Evolutionary conservation across 768 basidiomycete species (phyloP).

Genomic region (Mrakia frigida): DNA sequence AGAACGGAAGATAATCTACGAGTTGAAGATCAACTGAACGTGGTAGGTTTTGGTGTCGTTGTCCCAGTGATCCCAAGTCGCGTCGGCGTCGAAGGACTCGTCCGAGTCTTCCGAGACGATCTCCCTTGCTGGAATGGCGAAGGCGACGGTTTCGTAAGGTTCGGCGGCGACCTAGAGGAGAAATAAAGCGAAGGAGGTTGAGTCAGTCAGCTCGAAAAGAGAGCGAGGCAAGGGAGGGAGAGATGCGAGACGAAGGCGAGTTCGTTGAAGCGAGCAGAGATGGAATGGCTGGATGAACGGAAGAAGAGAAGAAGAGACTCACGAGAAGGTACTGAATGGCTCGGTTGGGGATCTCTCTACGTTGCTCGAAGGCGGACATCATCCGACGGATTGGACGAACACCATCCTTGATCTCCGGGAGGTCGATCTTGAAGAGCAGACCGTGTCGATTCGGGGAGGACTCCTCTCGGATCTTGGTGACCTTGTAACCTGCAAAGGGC

Average conservation of each 20-base stretch:
- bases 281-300: background rate
- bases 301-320: conserved; percentile 44
- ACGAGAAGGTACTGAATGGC: conserved; percentile 97
- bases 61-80: conserved; percentile 92
- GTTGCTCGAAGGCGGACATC: conserved; percentile 99
- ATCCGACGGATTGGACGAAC: conserved; percentile 82
- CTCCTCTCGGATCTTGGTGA: conserved; percentile 90
- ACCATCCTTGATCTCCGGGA: conserved; percentile 85
- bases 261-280: background rate
- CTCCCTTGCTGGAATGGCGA: conserved; percentile 93
- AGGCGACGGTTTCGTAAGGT: conserved; percentile 98
- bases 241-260: background rate
- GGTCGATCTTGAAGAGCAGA: conserved; percentile 85
- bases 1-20: background rate
- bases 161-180: conserved; percentile 84
- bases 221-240: background rate
- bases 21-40: conserved; percentile 31
- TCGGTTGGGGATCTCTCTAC: conserved; percentile 89
- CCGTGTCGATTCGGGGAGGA: conserved; percentile 74
- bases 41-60: conserved; percentile 88
- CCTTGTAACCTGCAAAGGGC: conserved; percentile 51
- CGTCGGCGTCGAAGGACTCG: conserved; percentile 53
- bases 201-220: background rate
- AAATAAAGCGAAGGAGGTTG: background rate
- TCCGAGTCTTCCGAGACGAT: conserved; percentile 55